Conservation (phyloP, 2,329 filamentous ascomycete species). For the Sarocladium oryzae region DNA sequence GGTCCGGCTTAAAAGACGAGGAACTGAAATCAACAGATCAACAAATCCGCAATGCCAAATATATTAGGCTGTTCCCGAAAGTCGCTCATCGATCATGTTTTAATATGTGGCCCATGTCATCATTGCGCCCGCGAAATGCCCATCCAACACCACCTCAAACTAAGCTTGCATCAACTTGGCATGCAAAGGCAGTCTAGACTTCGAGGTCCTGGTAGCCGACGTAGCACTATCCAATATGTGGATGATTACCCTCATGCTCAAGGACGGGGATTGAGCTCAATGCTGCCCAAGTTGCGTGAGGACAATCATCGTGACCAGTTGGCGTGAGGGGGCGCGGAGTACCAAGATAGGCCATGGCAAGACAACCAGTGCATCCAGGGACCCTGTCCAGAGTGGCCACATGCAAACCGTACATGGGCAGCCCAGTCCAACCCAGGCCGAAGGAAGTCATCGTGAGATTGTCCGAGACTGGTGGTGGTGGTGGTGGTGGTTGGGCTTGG, state of each 20-base stretch:
- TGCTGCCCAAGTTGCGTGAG: background rate
- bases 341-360: background rate
- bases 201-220: background rate
- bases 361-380: background rate
- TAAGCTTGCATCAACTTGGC: background rate
- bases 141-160: background rate
- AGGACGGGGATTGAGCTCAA: background rate
- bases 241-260: background rate
- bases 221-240: background rate
- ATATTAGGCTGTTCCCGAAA: background rate
- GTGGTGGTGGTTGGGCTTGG: too few relatives aligned
- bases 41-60: too few relatives aligned
- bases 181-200: slow-evolving; percentile 1
- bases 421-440: background rate
- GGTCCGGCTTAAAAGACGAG: too few relatives aligned
- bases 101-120: background rate
- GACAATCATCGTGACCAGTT: background rate
- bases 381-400: background rate
- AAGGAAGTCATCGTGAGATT: slow-evolving; percentile 6
- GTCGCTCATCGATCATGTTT: background rate
- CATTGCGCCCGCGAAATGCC: too few relatives aligned
- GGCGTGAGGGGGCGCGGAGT: background rate
- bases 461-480: slow-evolving; percentile 1
- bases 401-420: background rate
- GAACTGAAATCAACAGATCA: too few relatives aligned